Base-by-base conservation (phyloP, 805 yeast species). In the Candida silvicultrix region DNA sequence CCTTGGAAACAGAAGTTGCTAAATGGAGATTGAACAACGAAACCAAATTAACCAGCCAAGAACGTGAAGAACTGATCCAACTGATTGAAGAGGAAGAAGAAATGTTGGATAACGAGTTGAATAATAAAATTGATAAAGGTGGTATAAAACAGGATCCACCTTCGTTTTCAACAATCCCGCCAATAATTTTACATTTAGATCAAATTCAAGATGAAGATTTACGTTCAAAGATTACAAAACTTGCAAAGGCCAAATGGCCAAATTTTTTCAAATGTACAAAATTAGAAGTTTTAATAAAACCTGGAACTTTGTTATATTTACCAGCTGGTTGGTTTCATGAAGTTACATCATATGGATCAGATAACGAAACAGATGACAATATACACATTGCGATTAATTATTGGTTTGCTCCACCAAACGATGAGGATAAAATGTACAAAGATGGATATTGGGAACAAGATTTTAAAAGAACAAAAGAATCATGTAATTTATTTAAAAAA, bases 311-410 rank as follows among this genome's bases (percentile, higher is more conserved):
- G 81, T 60, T 85, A 20, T 85, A 77, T 57, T 59, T 85, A 22
- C 92, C 92, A 0, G 75, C 85, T 1, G 89, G 92, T 3, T 85
- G 90, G 90, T 85, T 85, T 56, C 92, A 85, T 59, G 92, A 85
- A 59, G 92, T 85, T 2, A 75, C 86, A 1, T 81, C 87, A 10
- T 81, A 69, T 59, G 82, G 83, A 21, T 6, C 38, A 11, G 15
- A 15, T 3, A 60, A 58, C 10, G 54, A 46, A 2, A 52, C 48
- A 7, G 51, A 57, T 31, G 49, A 51, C 10, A 38, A 48, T 15
- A 44, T 70, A 3, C 92, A 85, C 55, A 68, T 77, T 32, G 89
- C 90, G 0, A 55, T 83, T 11, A 85, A 85, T 57, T 85, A 84
- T 62, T 85, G 92, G 92, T 83, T 78, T 57, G 69, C 78, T 8